A percentile compares a stretch with the other conserved stretches of the same genome.
Evolutionary conservation across 331 rosid species (phyloP).

Genomic region (Ulmus americana): DNA sequence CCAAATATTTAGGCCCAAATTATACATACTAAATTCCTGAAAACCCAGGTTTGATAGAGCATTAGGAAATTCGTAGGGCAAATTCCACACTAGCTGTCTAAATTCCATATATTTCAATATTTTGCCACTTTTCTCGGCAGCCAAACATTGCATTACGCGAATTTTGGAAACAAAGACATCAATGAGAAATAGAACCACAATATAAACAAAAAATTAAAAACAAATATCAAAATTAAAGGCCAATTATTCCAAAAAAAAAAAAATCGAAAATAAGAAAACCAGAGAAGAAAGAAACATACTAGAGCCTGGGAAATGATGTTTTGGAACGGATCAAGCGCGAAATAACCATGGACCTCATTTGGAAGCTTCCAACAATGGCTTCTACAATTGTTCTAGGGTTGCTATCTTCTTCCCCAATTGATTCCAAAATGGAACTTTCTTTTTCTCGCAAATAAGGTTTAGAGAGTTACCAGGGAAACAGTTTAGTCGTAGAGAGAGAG

Average conservation of each 20-base stretch:
- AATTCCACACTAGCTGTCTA: no score
- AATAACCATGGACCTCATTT: conserved; percentile 59
- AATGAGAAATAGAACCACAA: not conserved
- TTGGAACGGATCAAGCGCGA: conserved; percentile 73
- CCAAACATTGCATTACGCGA: not conserved
- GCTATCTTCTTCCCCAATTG: not conserved
- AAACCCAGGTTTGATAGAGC: no score
- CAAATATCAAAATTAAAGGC: not conserved
- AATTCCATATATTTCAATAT: not conserved
- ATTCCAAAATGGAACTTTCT: not conserved
- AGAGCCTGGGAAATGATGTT: conserved; percentile 47
- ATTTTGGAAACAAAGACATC: not conserved
- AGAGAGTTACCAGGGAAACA: conserved; percentile 8
- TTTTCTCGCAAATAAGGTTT: not conserved
- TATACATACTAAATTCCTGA: no score
- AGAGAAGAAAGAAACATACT: conserved; percentile 22
- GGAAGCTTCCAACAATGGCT: conserved; percentile 1
- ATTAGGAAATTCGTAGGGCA: no score
- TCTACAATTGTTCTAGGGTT: not conserved
- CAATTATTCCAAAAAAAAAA: not conserved
- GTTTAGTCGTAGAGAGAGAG: not conserved
- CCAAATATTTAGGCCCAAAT: not conserved
- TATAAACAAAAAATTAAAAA: not conserved
- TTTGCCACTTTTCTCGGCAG: conserved; percentile 15
- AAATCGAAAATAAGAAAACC: not conserved